A percentile compares a stretch with the other conserved stretches of the same genome.
phyloP scores from a whole-genome alignment of 176 grass and related monocot species.

The Canna indica region DNA sequence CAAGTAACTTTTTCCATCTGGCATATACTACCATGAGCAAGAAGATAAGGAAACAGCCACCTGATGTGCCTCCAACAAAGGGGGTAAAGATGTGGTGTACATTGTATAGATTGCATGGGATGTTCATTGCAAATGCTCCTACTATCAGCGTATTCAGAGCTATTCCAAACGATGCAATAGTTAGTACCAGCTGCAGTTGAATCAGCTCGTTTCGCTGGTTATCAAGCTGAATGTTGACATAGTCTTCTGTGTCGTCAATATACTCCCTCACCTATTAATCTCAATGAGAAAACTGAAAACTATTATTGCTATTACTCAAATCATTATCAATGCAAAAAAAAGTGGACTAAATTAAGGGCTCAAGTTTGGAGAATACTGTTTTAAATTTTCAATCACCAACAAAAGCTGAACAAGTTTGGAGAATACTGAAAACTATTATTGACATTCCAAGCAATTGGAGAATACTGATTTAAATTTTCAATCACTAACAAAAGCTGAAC shows the following conservation, averaged over 20 bases:
- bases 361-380: too few species aligned
- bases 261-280: slow-evolving; percentile 65
- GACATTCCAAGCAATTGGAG: neutral
- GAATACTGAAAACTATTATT: neutral
- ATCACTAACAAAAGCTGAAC: neutral
- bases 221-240: slow-evolving; percentile 94
- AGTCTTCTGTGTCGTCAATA: slow-evolving; percentile 95
- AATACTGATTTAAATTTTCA: neutral
- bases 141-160: slow-evolving; percentile 56
- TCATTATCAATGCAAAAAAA: too few species aligned
- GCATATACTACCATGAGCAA: slow-evolving; percentile 62
- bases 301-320: neutral
- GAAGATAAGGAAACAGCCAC: slow-evolving; percentile 45
- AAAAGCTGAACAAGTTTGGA: too few species aligned
- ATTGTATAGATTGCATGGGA: slow-evolving; percentile 28
- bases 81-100: slow-evolving; percentile 51
- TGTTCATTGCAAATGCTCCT: slow-evolving; percentile 90
- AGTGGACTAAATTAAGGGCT: too few species aligned
- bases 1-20: slow-evolving; percentile 86
- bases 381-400: too few species aligned
- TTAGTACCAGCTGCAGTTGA: slow-evolving; percentile 85
- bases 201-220: slow-evolving; percentile 88
- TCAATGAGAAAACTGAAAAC: slow-evolving; percentile 10
- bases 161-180: slow-evolving; percentile 76
- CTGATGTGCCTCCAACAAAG: slow-evolving; percentile 54